A percentile compares a stretch with the other conserved stretches of the same genome.
These are phyloP conservation scores for Cytospora piceae DNA, from an alignment of 2,329 filamentous ascomycete genomes.

Conservation along the genomic window DNA sequence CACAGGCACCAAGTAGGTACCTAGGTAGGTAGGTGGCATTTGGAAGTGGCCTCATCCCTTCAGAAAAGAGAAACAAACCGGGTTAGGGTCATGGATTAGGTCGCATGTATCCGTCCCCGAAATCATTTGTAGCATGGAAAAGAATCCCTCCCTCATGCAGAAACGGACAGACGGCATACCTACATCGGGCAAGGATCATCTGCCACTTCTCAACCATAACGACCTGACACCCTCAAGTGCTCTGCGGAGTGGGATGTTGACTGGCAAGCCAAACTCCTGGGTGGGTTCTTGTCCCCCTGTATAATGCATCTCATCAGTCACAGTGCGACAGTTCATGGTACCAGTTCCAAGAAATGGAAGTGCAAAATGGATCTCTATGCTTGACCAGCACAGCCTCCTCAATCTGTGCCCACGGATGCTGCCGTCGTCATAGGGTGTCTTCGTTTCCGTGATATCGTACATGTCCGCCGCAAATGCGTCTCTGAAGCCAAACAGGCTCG, in stretches of 20 bases:
- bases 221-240: no score
- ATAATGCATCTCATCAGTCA: neutral
- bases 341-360: neutral
- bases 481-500: neutral
- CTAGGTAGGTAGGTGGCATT: neutral
- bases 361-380: neutral
- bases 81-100: neutral
- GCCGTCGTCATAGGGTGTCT: neutral
- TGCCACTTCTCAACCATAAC: no score
- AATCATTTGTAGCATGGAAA: no score
- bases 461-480: neutral
- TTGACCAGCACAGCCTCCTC: neutral
- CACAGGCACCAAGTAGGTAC: no score
- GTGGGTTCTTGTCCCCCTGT: neutral
- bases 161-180: no score
- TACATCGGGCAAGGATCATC: no score
- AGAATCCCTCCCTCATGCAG: no score
- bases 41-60: no score
- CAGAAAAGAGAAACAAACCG: neutral
- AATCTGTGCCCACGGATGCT: neutral
- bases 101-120: no score
- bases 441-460: constrained; percentile 1
- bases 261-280: no score
- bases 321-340: neutral
- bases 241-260: no score